Evolutionary conservation across 2,329 filamentous ascomycete genomes (phyloP), one percentile per base, ranked within the genome.

Genomic region (Fusarium haematococcum): DNA sequence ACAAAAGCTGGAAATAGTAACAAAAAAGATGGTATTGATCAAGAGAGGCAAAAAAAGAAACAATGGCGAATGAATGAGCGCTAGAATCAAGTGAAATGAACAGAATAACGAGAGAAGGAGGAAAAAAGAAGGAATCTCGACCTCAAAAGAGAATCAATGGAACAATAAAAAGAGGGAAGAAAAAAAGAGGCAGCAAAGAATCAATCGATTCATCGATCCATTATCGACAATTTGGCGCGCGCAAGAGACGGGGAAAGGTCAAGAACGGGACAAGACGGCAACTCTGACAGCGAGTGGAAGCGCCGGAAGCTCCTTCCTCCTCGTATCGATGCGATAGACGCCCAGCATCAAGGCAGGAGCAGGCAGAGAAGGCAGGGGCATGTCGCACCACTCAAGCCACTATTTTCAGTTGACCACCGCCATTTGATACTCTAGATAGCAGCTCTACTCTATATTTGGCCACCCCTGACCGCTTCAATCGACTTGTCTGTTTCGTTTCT

Each of bases 321-420:
- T 58, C 62, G 50, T 65, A 65, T 65, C 30, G 30, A 58, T 58
- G 50, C 62, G 32, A 65, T 65, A 65, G 39, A 65, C 62, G 62
- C 62, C 35, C 27, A 30, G 48, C 48, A 52, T 52, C 48, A 52
- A 32, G 45, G 45, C 45, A 50, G 45, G 45, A 50, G 45, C 43
- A 50, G 43, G 65, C 45, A 56, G 41, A 25, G 25, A 6, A 48
- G 35, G 68, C 75, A 77, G 76, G 76, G 76, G 76, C 61, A 23
- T 67, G 76, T 78, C 76, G 74, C 76, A 78, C 76, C 68, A 70
- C 25, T 30, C 43, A 50, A 65, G 60, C 71, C 67, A 59, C 66
- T 70, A 43, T 61, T 71, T 68, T 73, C 72, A 74, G 71, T 69
- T 75, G 63, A 52, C 57, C 72, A 74, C 71, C 71, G 70, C 62